Evolutionary conservation across 768 basidiomycete genomes (phyloP), one percentile per base, ranked within the genome.

Genomic region (Lactarius quietus): DNA sequence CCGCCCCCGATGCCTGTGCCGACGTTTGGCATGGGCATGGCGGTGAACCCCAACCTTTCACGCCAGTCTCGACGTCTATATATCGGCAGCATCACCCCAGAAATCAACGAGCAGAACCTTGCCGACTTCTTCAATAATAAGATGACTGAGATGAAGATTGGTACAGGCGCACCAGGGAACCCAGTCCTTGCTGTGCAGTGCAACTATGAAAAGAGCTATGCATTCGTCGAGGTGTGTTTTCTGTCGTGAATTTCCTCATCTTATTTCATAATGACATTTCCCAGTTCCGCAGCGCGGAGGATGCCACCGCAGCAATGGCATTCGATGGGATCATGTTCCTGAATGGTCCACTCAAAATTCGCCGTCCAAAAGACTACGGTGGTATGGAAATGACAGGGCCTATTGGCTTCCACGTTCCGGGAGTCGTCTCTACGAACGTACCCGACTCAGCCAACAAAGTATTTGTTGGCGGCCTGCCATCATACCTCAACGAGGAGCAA

Each of bases 201-300:
- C 79, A 98, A 98, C 73, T 95, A 95, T 72, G 97, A 98, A 77
- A 99, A 98, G 82, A 95, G 93, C 71, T 99, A 98, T 74, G 97
- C 97, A 1, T 99, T 98, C 74, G 91, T 98, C 59, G 97, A 99
- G 82, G 96, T 96, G 74, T 68, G 82, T 72, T 43, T 39, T 14
- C 23, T 23, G 54, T 41, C n/a, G 4, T 62, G 28, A 36, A 38
- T 62, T 45, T 48, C 71, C 33, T 63, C 45, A n/a, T 33, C 33
- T 8, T 69, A 61, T 29, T 61, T 68, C 23, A 7, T 17, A 59
- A 28, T 28, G 56, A 66, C 20, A 20, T 26, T 57, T 56, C 48
- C 65, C 71, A 98, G 96, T 98, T 98, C 83, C 94, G 96, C 64
- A 95, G 92, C 68, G 89, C 95, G 10, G 93, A 98, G 73, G 96